Evolutionary conservation across 768 basidiomycete species (phyloP), one percentile per base, ranked within the genome.

Genomic region (Pleurotus tuber-regium): DNA sequence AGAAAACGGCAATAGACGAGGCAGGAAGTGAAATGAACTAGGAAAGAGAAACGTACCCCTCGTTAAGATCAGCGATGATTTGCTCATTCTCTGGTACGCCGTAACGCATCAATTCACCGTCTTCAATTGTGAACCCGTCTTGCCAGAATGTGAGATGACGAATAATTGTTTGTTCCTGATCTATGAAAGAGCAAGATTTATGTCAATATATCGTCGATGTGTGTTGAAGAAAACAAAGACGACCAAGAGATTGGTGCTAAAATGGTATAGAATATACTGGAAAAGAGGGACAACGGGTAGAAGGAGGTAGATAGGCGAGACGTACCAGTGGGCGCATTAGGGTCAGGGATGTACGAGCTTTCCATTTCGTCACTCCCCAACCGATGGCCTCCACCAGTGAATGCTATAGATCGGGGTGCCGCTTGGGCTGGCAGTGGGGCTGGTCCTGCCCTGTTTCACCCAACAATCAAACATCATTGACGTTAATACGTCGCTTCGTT

Each of bases 321-420:
- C 59, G 19, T 42, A 66, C 68, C 63, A 29, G 54, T 47, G 5
- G 66, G 63, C 3, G 74, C 79, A 58, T 67, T 71, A 0, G 90
- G 84, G 67, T 93, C 93, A 11, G 92, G 87, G 19, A 97, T 70
- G 61, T 73, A 89, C 5, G 76, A 60, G 54, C 89, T 90, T 5
- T 86, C 84, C 1, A 88, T 78, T n/a, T 97, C 92, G 55, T 98
- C 96, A 21, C 89, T 86, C 5, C 96, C 96, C 19, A 99, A 76
- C 0, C 77, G 88, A 64, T 95, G 83, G 1, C 94, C 96, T 2
- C 86, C 76, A 0, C 92, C 91, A 23, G 69, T 60, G 64, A 93
- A 93, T 0, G 66, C 66, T 1, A 49, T 57, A n/a, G 69, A 56
- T 9, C 61, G 53, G 23, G 58, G 19, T 21, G 60, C 44, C 19